Conservation (phyloP, 148 eudicot genomes). For the Beta vulgaris region DNA sequence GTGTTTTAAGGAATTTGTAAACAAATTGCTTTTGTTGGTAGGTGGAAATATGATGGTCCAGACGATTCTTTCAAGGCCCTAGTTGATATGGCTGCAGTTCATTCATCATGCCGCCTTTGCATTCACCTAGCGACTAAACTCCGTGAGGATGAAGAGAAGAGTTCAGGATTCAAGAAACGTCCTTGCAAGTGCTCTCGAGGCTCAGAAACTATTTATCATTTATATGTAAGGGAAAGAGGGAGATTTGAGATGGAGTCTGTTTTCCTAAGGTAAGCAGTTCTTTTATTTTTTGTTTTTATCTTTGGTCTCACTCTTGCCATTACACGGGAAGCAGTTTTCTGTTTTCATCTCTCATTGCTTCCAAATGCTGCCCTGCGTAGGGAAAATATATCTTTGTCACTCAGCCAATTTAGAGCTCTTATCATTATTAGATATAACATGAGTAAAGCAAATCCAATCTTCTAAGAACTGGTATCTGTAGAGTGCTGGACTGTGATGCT, state of each 20-base stretch:
- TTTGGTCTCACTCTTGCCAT: not conserved
- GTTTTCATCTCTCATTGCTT: not conserved
- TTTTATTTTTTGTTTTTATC: not conserved
- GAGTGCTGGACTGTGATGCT: not conserved
- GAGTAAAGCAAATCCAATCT: not conserved
- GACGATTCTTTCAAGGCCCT: slow-evolving; percentile 91
- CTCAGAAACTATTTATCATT: slow-evolving; percentile 62
- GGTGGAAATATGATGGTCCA: slow-evolving; percentile 97
- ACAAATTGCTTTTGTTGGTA: slow-evolving; percentile 23
- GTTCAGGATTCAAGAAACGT: slow-evolving; percentile 47
- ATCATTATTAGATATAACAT: not conserved
- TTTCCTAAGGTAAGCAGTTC: slow-evolving; percentile 61
- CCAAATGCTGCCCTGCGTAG: not conserved
- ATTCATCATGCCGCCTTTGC: slow-evolving; percentile 95
- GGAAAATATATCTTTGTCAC: not conserved
- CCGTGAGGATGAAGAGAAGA: slow-evolving; percentile 63
- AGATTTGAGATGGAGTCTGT: slow-evolving; percentile 78
- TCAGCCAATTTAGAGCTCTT: not conserved
- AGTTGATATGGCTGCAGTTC: slow-evolving; percentile 97
- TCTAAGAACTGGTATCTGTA: not conserved
- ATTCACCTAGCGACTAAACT: slow-evolving; percentile 72
- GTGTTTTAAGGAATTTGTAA: not conserved
- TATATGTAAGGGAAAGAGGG: slow-evolving; percentile 89
- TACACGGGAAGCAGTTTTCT: not conserved
- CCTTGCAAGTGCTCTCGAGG: slow-evolving; percentile 87